Evolutionary conservation across 495 filamentous ascomycete genomes (phyloP), one percentile per base, ranked within the genome.

Genomic region (Trichoderma asperelloides): DNA sequence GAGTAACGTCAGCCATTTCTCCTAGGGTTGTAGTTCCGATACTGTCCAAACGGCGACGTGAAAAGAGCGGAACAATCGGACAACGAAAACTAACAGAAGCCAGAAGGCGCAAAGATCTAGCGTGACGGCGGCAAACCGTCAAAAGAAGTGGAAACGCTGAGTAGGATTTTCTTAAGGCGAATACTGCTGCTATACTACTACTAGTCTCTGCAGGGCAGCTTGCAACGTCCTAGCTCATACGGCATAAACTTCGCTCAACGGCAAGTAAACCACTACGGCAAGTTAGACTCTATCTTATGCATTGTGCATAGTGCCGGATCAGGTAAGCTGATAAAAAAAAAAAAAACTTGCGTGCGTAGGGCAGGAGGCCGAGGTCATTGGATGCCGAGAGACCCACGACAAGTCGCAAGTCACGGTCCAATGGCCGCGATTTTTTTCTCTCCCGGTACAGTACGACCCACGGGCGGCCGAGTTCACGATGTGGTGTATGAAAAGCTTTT

Each of bases 401-500:
- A 28, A 25, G 15, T 25, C 55, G 55, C 49, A 55, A 47, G 49
- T 55, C 3, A 55, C 12, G 49, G 12, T 12, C 55, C 55, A 60
- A 60, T 60, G 55, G 27, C 55, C 30, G 15, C 27, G 55, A 12
- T 30, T 60, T 60, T 13, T 16, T 12, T 25, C 23, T 37, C 33
- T 37, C 33, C 30, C 33, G 9, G 33, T 37, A n/a, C n/a, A n/a
- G n/a, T 60, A 27, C 21, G 21, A 60, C 55, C 55, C 55, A 60
- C 23, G 55, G 21, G 49, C 16, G 55, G 12, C 11, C 55, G 55
- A 60, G 55, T 60, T 30, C 55, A 60, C 55, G 55, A 60, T 60
- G 47, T 51, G 55, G 55, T 60, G 55, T 60, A 60, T 60, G 55
- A 60, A 60, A 60, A 60, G 55, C 55, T 60, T 60, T 60, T 60